Conservation (phyloP, 106 monocot species). For the Narthecium ossifragum region DNA sequence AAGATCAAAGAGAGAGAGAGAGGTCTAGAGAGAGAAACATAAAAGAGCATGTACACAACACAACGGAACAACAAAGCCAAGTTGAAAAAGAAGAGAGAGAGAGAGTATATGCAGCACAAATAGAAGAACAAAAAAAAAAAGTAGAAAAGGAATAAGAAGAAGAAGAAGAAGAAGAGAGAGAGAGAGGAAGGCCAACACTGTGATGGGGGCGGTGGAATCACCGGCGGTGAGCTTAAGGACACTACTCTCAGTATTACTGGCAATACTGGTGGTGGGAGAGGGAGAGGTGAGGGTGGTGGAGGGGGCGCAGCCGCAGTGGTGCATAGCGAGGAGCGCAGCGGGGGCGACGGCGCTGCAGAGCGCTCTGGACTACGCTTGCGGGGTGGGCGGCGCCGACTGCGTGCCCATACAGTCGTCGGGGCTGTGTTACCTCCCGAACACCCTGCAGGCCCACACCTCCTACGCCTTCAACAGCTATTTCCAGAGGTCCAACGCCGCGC, state of each 20-base stretch:
- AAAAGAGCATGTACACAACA: too few species aligned
- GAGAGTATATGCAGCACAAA: too few species aligned
- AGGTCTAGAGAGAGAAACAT: too few species aligned
- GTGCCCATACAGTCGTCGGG: conserved; percentile 51
- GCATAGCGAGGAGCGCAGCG: conserved; percentile 30
- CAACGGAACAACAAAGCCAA: too few species aligned
- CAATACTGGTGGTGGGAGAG: neutral
- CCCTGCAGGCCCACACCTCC: conserved; percentile 71
- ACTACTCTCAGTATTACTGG: neutral
- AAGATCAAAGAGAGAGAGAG: too few species aligned
- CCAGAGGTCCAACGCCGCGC: conserved; percentile 39
- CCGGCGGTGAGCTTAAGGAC: too few species aligned
- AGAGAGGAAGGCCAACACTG: too few species aligned
- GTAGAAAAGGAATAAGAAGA: neutral
- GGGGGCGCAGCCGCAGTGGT: conserved; percentile 14
- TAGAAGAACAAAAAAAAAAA: neutral
- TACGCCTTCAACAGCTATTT: conserved; percentile 87
- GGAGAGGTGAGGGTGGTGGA: neutral
- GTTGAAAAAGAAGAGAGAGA: too few species aligned
- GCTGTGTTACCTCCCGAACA: conserved; percentile 80
- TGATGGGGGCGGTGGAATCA: neutral
- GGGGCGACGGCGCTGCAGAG: conserved; percentile 18
- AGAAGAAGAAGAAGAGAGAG: neutral
- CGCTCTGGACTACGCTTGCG: conserved; percentile 65
- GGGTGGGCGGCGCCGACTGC: conserved; percentile 44